These are phyloP conservation scores for Trichoderma polysporum DNA, from an alignment of 2,329 filamentous ascomycete genomes.

Conservation along the genomic window DNA sequence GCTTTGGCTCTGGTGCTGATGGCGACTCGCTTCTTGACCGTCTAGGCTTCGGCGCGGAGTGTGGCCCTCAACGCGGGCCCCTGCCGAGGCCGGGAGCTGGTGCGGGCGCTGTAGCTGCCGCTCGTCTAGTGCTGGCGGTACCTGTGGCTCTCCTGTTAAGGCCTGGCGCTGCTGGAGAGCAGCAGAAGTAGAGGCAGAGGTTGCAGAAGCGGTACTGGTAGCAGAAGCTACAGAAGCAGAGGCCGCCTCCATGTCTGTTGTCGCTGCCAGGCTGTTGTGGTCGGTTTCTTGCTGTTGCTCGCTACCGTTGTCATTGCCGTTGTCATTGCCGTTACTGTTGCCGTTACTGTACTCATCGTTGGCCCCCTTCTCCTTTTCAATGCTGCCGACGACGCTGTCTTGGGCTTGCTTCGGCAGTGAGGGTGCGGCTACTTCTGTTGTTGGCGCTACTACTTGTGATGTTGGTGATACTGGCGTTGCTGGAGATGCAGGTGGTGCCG, in stretches of 20 bases:
- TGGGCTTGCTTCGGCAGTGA: not conserved
- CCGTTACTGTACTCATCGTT: not conserved
- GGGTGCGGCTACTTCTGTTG: not conserved
- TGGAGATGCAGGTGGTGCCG: not conserved
- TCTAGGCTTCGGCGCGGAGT: slow-evolving; percentile 5
- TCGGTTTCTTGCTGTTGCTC: not conserved
- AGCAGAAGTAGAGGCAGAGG: not conserved
- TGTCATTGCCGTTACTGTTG: not conserved
- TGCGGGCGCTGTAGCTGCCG: slow-evolving; percentile 21
- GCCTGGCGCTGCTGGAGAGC: not conserved
- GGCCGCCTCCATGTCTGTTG: not conserved
- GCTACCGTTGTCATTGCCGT: not conserved
- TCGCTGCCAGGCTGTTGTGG: not conserved
- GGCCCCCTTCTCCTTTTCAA: not conserved
- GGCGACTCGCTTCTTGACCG: not conserved
- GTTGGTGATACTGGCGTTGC: slow-evolving; percentile 1
- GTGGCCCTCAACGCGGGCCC: slow-evolving; percentile 14
- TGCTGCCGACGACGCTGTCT: not conserved
- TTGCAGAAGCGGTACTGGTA: not conserved
- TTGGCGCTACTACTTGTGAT: not conserved
- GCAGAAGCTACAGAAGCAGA: not conserved
- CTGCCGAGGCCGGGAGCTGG: slow-evolving; percentile 9
- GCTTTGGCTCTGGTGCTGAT: slow-evolving; percentile 2
- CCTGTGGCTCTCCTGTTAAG: slow-evolving; percentile 1
- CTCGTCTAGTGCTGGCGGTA: not conserved